Evolutionary conservation across 2,329 filamentous ascomycete genomes (phyloP), one percentile per base, ranked within the genome.

Genomic region (Colletotrichum tropicicola): DNA sequence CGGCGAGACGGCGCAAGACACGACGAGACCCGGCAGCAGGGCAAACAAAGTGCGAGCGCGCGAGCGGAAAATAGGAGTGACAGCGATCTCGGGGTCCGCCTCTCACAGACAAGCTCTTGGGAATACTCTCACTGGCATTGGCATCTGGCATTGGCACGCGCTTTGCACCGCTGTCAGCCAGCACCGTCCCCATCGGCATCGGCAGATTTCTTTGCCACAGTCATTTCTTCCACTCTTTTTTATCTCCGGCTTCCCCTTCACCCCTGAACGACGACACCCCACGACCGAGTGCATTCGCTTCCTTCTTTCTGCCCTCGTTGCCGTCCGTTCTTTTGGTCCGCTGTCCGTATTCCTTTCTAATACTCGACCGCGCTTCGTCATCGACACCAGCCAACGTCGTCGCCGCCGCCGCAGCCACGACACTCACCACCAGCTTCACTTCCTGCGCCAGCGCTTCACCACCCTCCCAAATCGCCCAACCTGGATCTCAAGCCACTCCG

Each of bases 401-500:
- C n/a, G 28, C 30, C 32, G 21, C 37, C 25, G 21, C 43, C 30
- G 21, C 23, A 32, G 51, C 35, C 19, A 12, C 43, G 7, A 37
- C 25, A 23, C 23, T 12, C 23, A 54, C 15, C 39, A 51, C 62
- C n/a, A n/a, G n/a, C n/a, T n/a, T n/a, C n/a, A n/a, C n/a, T n/a
- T n/a, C 12, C 35, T 35, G 47, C 48, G 30, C 35, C 21, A 23
- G 19, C 55, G 27, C 61, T 15, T 53, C 21, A 25, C 44, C 25
- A 54, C 48, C 43, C 12, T 27, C 41, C 23, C 30, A 59, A 39
- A 41, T 25, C 49, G 41, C 64, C 49, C 54, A 59, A 17, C 28
- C 35, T 60, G 45, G 51, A 62, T 61, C 37, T 65, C 57, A 56
- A 59, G 62, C 55, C 61, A 23, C 47, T 57, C 62, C 51, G 56